These are phyloP conservation scores for Mucor irregularis DNA, from an alignment of 371 early-diverging fungal species.

Conservation along the genomic window DNA sequence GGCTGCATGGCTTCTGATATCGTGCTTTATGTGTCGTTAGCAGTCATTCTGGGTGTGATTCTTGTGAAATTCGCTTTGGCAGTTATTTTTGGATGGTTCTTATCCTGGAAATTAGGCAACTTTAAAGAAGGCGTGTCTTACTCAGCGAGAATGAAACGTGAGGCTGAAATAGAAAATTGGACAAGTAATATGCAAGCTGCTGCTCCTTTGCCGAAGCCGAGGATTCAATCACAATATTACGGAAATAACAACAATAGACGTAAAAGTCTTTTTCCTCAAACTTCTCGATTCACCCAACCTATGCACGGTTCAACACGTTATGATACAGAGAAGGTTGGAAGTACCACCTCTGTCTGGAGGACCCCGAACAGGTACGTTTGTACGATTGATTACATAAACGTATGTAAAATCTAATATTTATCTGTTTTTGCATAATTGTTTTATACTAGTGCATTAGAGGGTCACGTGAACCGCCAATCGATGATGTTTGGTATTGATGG, in stretches of 20 bases:
- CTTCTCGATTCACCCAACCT: slow-evolving; percentile 48
- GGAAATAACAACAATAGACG: slow-evolving; percentile 23
- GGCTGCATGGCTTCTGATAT: slow-evolving; percentile 75
- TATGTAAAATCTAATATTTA: neutral
- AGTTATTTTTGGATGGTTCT: slow-evolving; percentile 75
- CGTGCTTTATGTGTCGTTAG: slow-evolving; percentile 61
- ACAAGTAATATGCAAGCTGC: slow-evolving; percentile 49
- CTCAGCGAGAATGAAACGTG: slow-evolving; percentile 57
- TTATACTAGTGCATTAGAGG: slow-evolving; percentile 15
- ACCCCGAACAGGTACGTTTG: slow-evolving; percentile 31
- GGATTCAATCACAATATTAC: slow-evolving; percentile 8
- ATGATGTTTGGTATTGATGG: slow-evolving; percentile 12
- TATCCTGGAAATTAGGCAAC: slow-evolving; percentile 65
- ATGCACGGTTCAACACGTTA: slow-evolving; percentile 45
- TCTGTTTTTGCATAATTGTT: slow-evolving; percentile 7
- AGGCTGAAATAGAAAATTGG: slow-evolving; percentile 64
- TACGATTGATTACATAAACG: too few species aligned
- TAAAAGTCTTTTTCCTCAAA: slow-evolving; percentile 40
- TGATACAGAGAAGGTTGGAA: slow-evolving; percentile 29
- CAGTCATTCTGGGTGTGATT: slow-evolving; percentile 64
- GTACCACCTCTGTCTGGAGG: slow-evolving; percentile 35
- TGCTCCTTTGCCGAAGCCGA: slow-evolving; percentile 28
- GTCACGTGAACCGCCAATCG: slow-evolving; percentile 17
- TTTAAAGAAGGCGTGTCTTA: slow-evolving; percentile 47
- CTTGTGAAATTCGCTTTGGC: slow-evolving; percentile 74